Percentiles rank a stretch among this genome's conserved stretches.
These are phyloP conservation scores for Psidium guajava DNA, from an alignment of 345 rosid species.

Conservation along the genomic window DNA sequence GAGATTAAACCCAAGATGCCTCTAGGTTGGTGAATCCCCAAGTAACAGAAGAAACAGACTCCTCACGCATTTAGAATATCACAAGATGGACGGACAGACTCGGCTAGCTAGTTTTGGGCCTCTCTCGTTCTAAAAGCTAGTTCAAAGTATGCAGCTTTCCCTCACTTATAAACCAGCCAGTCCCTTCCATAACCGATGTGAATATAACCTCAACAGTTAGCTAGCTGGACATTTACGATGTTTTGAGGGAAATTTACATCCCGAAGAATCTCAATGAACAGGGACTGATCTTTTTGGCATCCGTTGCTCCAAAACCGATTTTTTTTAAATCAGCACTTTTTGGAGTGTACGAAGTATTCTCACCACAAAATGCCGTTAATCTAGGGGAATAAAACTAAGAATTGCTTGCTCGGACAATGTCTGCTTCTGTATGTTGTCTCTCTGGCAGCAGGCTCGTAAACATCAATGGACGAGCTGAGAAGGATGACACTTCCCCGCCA, in stretches of 20 bases:
- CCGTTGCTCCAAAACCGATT: background rate
- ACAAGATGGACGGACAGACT: background rate
- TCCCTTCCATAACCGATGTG: too few species aligned
- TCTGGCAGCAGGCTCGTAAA: background rate
- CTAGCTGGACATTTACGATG: too few species aligned
- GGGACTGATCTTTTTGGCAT: background rate
- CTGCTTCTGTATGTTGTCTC: background rate
- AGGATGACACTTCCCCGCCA: background rate
- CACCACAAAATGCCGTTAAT: background rate
- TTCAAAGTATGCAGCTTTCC: too few species aligned
- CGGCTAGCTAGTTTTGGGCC: background rate
- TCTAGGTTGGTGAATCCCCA: background rate
- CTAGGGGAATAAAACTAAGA: background rate
- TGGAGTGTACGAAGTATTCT: background rate
- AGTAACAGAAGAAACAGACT: background rate
- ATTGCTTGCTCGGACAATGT: background rate
- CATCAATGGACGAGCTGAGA: background rate
- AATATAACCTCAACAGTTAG: background rate
- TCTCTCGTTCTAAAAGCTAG: too few species aligned
- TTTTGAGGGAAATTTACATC: too few species aligned
- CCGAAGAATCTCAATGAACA: background rate
- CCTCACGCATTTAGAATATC: background rate
- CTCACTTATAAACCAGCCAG: too few species aligned
- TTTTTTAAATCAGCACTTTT: background rate
- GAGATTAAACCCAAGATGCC: background rate